These are phyloP conservation scores for Mycena maculata DNA, from an alignment of 768 basidiomycete genomes.

Conservation along the genomic window DNA sequence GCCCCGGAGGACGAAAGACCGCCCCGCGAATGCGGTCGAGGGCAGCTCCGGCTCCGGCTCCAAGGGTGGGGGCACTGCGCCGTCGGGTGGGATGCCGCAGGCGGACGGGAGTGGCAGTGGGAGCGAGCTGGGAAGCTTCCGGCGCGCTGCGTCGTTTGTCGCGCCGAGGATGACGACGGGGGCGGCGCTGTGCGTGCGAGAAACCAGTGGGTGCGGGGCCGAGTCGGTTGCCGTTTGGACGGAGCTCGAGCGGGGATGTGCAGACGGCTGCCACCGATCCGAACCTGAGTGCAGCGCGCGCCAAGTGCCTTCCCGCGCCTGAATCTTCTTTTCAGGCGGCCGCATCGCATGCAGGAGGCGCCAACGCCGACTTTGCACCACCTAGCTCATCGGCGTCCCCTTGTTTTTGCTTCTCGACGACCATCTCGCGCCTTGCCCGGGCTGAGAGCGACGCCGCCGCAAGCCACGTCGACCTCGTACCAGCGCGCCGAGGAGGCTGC, in stretches of 20 bases:
- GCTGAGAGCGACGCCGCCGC: slow-evolving; percentile 69
- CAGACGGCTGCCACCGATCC: background rate
- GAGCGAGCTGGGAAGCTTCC: slow-evolving; percentile 57
- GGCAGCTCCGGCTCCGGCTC: background rate
- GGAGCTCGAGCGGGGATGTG: background rate
- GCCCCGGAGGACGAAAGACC: slow-evolving; percentile 70
- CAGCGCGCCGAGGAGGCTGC: slow-evolving; percentile 74
- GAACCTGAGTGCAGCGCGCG: background rate
- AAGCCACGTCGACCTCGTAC: slow-evolving; percentile 71
- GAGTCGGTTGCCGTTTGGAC: slow-evolving; percentile 28
- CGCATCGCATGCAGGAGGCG: slow-evolving; percentile 16
- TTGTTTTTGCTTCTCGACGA: slow-evolving; percentile 29
- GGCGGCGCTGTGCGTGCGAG: background rate
- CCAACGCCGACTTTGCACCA: slow-evolving; percentile 27
- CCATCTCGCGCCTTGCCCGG: slow-evolving; percentile 58
- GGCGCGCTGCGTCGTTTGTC: slow-evolving; percentile 18
- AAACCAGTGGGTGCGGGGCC: slow-evolving; percentile 27
- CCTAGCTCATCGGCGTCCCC: slow-evolving; percentile 26
- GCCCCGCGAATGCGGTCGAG: slow-evolving; percentile 58
- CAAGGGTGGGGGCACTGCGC: too few species aligned
- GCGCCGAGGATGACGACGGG: slow-evolving; percentile 26
- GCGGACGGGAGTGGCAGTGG: slow-evolving; percentile 23
- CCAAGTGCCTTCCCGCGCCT: slow-evolving; percentile 71
- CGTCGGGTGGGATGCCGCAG: too few species aligned
- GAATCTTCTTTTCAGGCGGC: slow-evolving; percentile 68